Percentiles rank a stretch among this genome's conserved stretches.
phyloP scores from a whole-genome alignment of 345 rosid species.

The Pugionium dolabratum region DNA sequence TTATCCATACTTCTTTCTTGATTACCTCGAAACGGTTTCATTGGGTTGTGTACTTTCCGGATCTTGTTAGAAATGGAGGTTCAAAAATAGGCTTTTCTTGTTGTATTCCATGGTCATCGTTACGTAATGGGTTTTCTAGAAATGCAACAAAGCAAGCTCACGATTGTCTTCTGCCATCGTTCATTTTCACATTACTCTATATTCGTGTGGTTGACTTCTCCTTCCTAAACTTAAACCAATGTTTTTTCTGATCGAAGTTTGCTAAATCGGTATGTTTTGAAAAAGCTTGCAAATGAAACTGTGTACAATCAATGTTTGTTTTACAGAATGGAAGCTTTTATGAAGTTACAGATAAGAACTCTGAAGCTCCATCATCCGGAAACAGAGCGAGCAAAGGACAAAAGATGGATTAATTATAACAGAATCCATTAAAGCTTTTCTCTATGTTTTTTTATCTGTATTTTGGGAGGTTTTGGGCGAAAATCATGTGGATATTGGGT shows the following conservation, averaged over 20 bases:
- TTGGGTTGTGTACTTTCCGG: neutral
- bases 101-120: no score
- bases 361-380: neutral
- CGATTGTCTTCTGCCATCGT: neutral
- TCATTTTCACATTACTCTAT: neutral
- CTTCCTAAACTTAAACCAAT: neutral
- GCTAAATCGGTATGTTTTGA: no score
- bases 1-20: conserved; percentile 22
- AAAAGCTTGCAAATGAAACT: no score
- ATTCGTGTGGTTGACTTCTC: neutral
- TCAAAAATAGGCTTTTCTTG: neutral
- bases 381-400: conserved; percentile 12
- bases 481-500: conserved; percentile 28
- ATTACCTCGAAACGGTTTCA: neutral
- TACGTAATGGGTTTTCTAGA: neutral
- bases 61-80: conserved; percentile 11
- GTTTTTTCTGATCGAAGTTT: no score
- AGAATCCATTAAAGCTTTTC: conserved; percentile 18
- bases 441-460: conserved; percentile 18
- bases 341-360: conserved; percentile 1
- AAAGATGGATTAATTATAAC: conserved; percentile 6
- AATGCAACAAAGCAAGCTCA: neutral
- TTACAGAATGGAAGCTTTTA: conserved; percentile 35
- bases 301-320: neutral
- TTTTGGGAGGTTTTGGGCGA: neutral